phyloP scores from a whole-genome alignment of 2,329 filamentous ascomycete species.

The Paracoccidioides lutzii region DNA sequence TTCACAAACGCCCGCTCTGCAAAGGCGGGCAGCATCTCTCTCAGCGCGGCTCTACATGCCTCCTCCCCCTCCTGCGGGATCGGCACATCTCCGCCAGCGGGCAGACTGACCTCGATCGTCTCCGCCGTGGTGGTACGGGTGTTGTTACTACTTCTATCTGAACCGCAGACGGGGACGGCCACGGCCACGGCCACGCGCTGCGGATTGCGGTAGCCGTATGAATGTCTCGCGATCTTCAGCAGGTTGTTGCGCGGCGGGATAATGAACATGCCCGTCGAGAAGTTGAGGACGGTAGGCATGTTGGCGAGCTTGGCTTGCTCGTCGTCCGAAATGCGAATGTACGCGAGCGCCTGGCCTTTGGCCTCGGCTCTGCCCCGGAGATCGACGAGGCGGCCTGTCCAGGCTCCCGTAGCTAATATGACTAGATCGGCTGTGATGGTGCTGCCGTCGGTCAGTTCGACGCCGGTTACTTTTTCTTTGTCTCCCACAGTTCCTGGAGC shows the following conservation, averaged over 20 bases:
- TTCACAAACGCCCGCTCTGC: conserved; percentile 47
- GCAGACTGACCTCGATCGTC: conserved; percentile 24
- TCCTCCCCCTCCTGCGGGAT: conserved; percentile 45
- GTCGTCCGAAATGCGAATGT: conserved; percentile 57
- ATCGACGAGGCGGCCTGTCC: conserved; percentile 68
- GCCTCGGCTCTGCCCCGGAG: conserved; percentile 62
- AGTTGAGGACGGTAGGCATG: conserved; percentile 50
- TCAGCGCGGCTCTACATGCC: conserved; percentile 49
- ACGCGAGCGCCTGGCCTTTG: conserved; percentile 70
- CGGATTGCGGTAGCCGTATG: conserved; percentile 50
- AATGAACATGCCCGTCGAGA: conserved; percentile 40
- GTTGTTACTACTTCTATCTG: no score
- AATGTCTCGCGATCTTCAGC: conserved; percentile 60
- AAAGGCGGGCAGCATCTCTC: conserved; percentile 48
- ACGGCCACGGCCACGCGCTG: conserved; percentile 21
- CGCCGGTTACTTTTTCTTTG: conserved; percentile 29
- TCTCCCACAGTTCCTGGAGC: neutral
- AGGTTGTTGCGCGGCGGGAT: conserved; percentile 42
- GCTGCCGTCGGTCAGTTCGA: conserved; percentile 38
- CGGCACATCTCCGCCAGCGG: conserved; percentile 21
- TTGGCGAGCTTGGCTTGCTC: conserved; percentile 54
- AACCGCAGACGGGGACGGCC: conserved; percentile 8
- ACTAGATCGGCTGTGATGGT: conserved; percentile 55
- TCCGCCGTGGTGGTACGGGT: neutral
- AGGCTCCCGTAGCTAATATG: conserved; percentile 74